Evolutionary conservation across 2,329 filamentous ascomycete species (phyloP).

Genomic region (Phaeosphaeria sp.): DNA sequence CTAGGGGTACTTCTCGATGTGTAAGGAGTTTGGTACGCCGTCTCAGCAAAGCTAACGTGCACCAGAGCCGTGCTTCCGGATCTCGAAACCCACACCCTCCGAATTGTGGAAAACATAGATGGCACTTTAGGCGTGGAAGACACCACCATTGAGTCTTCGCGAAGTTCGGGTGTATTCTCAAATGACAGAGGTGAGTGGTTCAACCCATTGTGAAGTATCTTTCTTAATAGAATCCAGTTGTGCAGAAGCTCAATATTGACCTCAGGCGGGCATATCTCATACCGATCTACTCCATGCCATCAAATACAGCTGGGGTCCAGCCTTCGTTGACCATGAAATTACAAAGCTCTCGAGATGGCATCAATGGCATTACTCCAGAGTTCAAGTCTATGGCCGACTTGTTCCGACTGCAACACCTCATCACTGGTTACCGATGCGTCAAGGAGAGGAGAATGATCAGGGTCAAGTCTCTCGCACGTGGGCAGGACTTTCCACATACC

Average conservation of each 20-base stretch:
- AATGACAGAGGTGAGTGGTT: neutral
- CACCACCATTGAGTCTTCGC: conserved; percentile 3
- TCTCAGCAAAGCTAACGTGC: neutral
- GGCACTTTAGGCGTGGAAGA: conserved; percentile 13
- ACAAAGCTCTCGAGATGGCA: conserved; percentile 9
- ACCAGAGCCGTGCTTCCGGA: conserved; percentile 6
- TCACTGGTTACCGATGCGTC: conserved; percentile 14
- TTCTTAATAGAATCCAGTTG: neutral
- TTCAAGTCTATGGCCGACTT: conserved; percentile 9
- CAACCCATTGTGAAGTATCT: neutral
- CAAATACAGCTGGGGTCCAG: neutral
- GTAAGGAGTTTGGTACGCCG: neutral
- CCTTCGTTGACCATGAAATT: conserved; percentile 7
- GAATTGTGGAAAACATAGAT: conserved; percentile 13
- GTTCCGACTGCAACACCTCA: conserved; percentile 7
- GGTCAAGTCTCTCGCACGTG: conserved; percentile 6
- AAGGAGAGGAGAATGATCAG: conserved; percentile 4
- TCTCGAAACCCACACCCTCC: conserved; percentile 9
- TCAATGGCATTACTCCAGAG: conserved; percentile 9
- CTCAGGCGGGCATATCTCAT: conserved; percentile 5
- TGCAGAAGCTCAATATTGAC: conserved; percentile 13
- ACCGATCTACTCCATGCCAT: conserved; percentile 14
- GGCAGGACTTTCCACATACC: conserved; percentile 5
- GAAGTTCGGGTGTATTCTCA: conserved; percentile 1
- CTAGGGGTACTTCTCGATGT: conserved; percentile 7